phyloP scores from a whole-genome alignment of 805 yeast species.

The Candida piceae region DNA sequence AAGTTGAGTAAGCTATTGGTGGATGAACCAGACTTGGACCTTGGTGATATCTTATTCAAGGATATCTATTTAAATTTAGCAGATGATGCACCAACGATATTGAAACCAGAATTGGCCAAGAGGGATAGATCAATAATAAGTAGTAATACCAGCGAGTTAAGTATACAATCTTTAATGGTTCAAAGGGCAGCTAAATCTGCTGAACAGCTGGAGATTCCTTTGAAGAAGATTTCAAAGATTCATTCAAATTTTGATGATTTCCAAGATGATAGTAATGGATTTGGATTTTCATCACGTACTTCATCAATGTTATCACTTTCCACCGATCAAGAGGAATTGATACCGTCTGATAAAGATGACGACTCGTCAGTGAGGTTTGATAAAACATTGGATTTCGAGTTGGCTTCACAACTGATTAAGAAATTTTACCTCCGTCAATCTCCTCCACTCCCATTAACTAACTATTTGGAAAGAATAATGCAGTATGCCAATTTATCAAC shows the following conservation, averaged over 20 bases:
- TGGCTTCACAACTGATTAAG: constrained; percentile 14
- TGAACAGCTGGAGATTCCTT: constrained; percentile 27
- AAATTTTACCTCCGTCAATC: constrained; percentile 28
- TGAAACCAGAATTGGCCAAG: constrained; percentile 4
- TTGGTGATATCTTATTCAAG: constrained; percentile 12
- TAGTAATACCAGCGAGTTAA: neutral
- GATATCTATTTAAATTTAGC: constrained; percentile 3
- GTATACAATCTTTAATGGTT: neutral
- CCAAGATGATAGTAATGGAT: neutral
- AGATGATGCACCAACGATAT: constrained; percentile 6
- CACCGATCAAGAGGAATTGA: neutral
- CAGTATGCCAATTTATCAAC: constrained; percentile 27
- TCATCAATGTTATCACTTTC: neutral
- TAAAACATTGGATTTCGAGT: constrained; percentile 5
- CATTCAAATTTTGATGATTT: constrained; percentile 26
- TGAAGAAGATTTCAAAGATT: constrained; percentile 22
- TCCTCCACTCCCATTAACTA: constrained; percentile 25
- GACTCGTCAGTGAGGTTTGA: constrained; percentile 7
- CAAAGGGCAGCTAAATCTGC: constrained; percentile 11
- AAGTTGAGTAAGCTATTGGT: constrained; percentile 10
- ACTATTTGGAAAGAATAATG: constrained; percentile 30
- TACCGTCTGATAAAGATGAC: neutral
- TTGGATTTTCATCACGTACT: neutral
- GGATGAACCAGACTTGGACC: constrained; percentile 8
- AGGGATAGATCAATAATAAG: constrained; percentile 1